Conservation (phyloP, 2,329 filamentous ascomycete genomes). For the Chalaropsis ovoidea region DNA sequence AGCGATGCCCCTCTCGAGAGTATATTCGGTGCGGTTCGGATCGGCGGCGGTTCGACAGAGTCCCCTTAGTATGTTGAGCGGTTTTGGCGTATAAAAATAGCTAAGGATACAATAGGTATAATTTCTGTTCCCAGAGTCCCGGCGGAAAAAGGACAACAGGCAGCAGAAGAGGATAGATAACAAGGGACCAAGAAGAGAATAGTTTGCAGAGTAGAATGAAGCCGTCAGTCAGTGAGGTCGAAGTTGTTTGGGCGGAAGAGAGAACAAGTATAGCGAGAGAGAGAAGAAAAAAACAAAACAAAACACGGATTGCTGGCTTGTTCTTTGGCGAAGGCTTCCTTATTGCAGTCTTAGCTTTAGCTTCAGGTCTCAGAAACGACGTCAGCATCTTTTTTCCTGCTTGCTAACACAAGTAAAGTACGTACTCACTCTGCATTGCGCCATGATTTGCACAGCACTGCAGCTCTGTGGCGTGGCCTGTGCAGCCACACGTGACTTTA, state of each 20-base stretch:
- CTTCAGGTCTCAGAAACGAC: slow-evolving; percentile 7
- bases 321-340: background rate
- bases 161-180: background rate
- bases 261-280: background rate
- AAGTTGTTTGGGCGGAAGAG: background rate
- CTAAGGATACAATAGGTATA: background rate
- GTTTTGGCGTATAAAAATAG: slow-evolving; percentile 16
- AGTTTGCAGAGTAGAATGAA: background rate
- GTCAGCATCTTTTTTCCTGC: slow-evolving; percentile 12
- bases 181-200: background rate
- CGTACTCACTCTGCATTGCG: slow-evolving; percentile 4
- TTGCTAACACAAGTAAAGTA: background rate
- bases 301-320: background rate
- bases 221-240: background rate
- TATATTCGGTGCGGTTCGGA: background rate
- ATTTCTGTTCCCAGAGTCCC: slow-evolving; percentile 1
- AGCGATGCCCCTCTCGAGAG: background rate
- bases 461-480: slow-evolving; percentile 6
- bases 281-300: slow-evolving; percentile 9
- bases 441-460: background rate
- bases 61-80: background rate
- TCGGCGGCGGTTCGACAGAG: background rate
- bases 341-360: slow-evolving; percentile 4
- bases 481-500: slow-evolving; percentile 4
- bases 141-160: background rate